Base-by-base conservation (phyloP, 805 yeast species). In the Candida jianshihensis region DNA sequence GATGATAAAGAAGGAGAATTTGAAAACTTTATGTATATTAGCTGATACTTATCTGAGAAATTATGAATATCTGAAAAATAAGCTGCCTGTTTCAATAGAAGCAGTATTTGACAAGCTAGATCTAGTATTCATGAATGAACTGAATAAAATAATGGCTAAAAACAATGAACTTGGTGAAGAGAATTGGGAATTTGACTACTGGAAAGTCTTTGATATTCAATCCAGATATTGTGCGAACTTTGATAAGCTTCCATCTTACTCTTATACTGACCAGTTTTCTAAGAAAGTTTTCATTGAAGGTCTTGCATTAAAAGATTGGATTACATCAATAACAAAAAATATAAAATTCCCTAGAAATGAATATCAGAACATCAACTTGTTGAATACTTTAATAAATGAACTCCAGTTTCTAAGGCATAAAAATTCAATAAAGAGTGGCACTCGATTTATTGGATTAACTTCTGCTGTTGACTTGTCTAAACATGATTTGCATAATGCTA, bases 401-500 rank as follows among this genome's bases (percentile, higher is more conserved):
- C 32, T 57, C 2, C 61, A 57, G 27, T 28, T 42, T 8, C 24
- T 51, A 8, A 44, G 48, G 16, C n/a, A n/a, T n/a, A n/a, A n/a
- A n/a, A n/a, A n/a, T n/a, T n/a, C n/a, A n/a, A n/a, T n/a, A n/a
- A n/a, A n/a, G n/a, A n/a, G n/a, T n/a, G n/a, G n/a, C n/a, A n/a
- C n/a, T n/a, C n/a, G n/a, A n/a, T n/a, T n/a, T n/a, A n/a, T n/a
- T n/a, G n/a, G n/a, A n/a, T n/a, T n/a, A n/a, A n/a, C n/a, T n/a
- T n/a, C n/a, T n/a, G n/a, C n/a, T n/a, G n/a, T n/a, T n/a, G n/a
- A 53, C 33, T 48, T 54, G 19, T 57, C 63, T 43, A 63, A 63
- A 34, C 63, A 66, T 41, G 59, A 61, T 19, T 50, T 75, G 9
- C 81, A 75, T 42, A 73, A 73, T 48, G 63, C 77, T 1, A 68